These are phyloP conservation scores for Scortechinia acanthostroma DNA, from an alignment of 2,329 filamentous ascomycete species.

Conservation along the genomic window DNA sequence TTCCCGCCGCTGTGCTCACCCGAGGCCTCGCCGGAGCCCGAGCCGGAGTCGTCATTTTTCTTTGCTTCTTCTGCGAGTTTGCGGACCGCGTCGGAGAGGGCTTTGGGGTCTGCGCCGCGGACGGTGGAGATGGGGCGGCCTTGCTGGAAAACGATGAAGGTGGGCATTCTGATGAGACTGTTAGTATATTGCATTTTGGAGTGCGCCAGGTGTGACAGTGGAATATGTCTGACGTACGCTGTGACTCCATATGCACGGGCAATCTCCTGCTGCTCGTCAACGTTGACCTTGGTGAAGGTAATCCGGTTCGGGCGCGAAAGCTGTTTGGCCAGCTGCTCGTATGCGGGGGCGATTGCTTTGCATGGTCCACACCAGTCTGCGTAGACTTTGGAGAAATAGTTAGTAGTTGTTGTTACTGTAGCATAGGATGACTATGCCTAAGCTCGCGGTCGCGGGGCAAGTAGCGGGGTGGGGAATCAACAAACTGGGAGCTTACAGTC, in stretches of 20 bases:
- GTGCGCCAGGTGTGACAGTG: no score
- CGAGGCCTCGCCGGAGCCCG: slow-evolving; percentile 30
- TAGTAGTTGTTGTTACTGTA: slow-evolving; percentile 7
- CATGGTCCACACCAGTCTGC: slow-evolving; percentile 82
- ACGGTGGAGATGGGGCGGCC: slow-evolving; percentile 63
- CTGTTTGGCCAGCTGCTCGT: slow-evolving; percentile 66
- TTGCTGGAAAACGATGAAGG: slow-evolving; percentile 82
- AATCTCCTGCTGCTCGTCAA: slow-evolving; percentile 69
- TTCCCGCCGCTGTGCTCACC: slow-evolving; percentile 32
- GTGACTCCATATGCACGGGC: slow-evolving; percentile 68
- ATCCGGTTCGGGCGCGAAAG: slow-evolving; percentile 68
- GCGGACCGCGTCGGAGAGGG: slow-evolving; percentile 65
- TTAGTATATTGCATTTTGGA: no score
- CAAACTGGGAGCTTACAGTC: slow-evolving; percentile 62
- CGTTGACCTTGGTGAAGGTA: slow-evolving; percentile 82
- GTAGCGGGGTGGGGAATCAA: slow-evolving; percentile 8
- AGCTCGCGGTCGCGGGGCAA: slow-evolving; percentile 3
- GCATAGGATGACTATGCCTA: slow-evolving; percentile 3
- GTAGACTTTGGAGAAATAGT: slow-evolving; percentile 54
- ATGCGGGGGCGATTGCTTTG: slow-evolving; percentile 76
- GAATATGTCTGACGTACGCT: slow-evolving; percentile 37
- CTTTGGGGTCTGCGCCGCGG: slow-evolving; percentile 65
- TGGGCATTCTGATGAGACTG: slow-evolving; percentile 62
- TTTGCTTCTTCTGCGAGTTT: slow-evolving; percentile 64
- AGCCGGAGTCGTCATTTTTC: slow-evolving; percentile 35